Base-by-base conservation (phyloP, 371 early-diverging fungal species). In the Racocetra persica region DNA sequence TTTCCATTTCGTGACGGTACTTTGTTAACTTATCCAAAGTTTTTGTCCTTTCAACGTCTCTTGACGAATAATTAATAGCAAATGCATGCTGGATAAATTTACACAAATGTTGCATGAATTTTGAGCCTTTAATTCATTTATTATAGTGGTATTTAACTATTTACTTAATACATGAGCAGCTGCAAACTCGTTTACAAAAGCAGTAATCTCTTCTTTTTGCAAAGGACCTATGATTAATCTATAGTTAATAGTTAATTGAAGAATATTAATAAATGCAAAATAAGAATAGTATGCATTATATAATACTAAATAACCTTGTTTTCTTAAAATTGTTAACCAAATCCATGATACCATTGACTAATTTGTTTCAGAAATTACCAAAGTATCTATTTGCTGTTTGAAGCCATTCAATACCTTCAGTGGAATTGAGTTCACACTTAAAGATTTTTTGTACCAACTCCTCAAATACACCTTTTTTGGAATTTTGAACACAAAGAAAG, bases 391-490 rank as follows among this genome's bases (percentile, higher is more conserved):
- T 65, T 14, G 65, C 65, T 18, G 14, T 8, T 11, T 65, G 16
- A 32, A 65, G 16, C 16, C 18, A 65, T 36, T 65, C 26, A 0
- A 24, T 60, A 1, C 36, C 65, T 65, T 65, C 18, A 16, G 65
- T 16, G 3, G 65, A 65, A 65, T 65, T 65, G 18, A 65, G 36
- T 26, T 65, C 65, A 65, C 36, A 65, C 16, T 65, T 65, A 36
- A 65, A 65, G 36, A 36, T 32, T 65, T 65, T 26, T 6, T 20
- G 18, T 36, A 65, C 32, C 8, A 65, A 18, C 7, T 65, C 65
- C 18, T 65, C 18, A 36, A 65, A 32, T 32, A 18, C 65, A 65
- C 2, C 14, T 36, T 65, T 65, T 2, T 11, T 4, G 32, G 65
- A 28, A 65, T 65, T 14, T 36, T 20, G 32, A 10, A 65, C 36